Base-by-base conservation (phyloP, 305 asterid species). In the Nicotiana rustica region DNA sequence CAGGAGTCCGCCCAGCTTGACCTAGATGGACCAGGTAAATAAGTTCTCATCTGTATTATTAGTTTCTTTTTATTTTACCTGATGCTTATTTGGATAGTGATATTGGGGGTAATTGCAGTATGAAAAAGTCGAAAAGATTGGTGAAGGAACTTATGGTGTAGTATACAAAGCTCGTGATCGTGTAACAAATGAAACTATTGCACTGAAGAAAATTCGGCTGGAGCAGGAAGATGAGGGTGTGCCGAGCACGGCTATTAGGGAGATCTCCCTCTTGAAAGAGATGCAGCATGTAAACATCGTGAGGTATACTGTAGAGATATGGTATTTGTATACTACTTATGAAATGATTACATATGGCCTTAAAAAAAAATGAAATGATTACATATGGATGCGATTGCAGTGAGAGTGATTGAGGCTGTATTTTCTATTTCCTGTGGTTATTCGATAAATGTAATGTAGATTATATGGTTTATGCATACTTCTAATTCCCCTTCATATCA, bases 201-300 rank as follows among this genome's bases (percentile, higher is more conserved):
- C 99, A 61, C 87, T 96, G 91, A 96, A 96, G 92, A 96, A 96
- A 89, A 96, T 96, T 81, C 89, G 98, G 44, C 92, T 96, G 83
- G 98, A 96, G 93, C 97, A 96, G 88, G 99, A 96, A 83, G 99
- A 96, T 73, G 99, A 96, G 87, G 99, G 99, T 79, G 99, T 96
- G 57, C 99, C 99, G 4, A 96, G 98, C 90, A 96, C 98, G 3
- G 98, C 99, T 81, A 96, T 96, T 71, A 90, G 98, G 86, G 99
- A 94, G 89, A 96, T 94, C 64, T 96, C 98, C 9, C 95, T 96
- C 56, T 85, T 96, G 89, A 94, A 96, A 87, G 99, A 96, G 94
- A 96, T 96, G 99, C 98, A 96, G 83, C 99, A 96, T 85, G 98
- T 92, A 64, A 96, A 94, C 83, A 94, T 96, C 41, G 99, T 96